A percentile compares a stretch with the other conserved stretches of the same genome.
These are phyloP conservation scores for Dianthus caryophyllus DNA, from an alignment of 148 eudicot species.

Conservation along the genomic window DNA sequence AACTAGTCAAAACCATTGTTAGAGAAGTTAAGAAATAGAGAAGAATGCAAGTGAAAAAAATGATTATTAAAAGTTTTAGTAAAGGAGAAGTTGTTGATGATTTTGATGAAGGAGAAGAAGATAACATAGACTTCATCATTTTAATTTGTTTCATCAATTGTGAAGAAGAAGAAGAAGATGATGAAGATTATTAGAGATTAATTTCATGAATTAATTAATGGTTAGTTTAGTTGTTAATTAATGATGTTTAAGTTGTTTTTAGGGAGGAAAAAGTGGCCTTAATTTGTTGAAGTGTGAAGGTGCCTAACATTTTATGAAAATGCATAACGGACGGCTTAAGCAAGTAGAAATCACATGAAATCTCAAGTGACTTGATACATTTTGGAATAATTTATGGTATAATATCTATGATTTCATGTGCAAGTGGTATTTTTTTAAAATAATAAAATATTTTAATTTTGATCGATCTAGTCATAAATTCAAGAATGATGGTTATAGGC, in stretches of 20 bases:
- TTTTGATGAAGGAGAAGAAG: neutral
- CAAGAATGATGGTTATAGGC: too few species aligned
- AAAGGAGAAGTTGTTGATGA: neutral
- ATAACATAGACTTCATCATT: conserved; percentile 11
- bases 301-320: conserved; percentile 16
- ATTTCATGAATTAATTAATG: neutral
- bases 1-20: conserved; percentile 30
- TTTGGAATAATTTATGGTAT: too few species aligned
- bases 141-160: too few species aligned
- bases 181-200: neutral
- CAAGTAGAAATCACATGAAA: conserved; percentile 25
- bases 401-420: too few species aligned
- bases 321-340: conserved; percentile 23
- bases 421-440: too few species aligned
- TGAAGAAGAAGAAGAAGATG: neutral
- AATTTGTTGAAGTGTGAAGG: conserved; percentile 20
- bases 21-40: conserved; percentile 32
- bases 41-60: conserved; percentile 24
- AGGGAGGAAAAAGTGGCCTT: neutral
- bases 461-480: too few species aligned
- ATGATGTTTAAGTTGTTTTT: neutral
- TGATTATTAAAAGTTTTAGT: conserved; percentile 21
- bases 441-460: too few species aligned
- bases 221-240: neutral
- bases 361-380: conserved; percentile 9